Percentiles rank a stretch among this genome's conserved stretches.
Conservation (phyloP, 257 asterid species). For the Nicotiana benthamiana region DNA sequence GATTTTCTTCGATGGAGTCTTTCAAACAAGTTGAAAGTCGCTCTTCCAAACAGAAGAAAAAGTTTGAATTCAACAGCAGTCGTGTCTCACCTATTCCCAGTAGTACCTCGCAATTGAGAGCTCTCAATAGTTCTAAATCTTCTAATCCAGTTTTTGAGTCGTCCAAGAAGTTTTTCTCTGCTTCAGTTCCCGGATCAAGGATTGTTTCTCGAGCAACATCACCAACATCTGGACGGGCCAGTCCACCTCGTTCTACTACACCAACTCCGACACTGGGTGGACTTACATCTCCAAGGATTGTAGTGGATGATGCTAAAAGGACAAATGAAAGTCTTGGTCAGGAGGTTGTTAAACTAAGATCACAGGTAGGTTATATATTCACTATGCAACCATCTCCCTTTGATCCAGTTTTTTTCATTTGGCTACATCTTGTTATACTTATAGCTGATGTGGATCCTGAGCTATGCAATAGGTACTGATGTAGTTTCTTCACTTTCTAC, state of each 20-base stretch:
- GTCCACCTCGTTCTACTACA: conserved; percentile 98
- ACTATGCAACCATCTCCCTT: conserved; percentile 5
- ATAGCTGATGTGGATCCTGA: no score
- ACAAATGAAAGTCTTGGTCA: conserved; percentile 66
- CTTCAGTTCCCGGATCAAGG: conserved; percentile 97
- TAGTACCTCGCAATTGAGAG: conserved; percentile 81
- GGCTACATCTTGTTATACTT: not conserved
- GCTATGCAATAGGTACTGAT: no score
- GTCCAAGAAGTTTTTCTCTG: conserved; percentile 91
- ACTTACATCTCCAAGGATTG: conserved; percentile 74
- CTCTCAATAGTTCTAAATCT: conserved; percentile 66
- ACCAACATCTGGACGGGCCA: conserved; percentile 76
- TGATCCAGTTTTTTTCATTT: not conserved
- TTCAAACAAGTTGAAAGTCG: conserved; percentile 77
- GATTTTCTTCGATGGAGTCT: conserved; percentile 82
- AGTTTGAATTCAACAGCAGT: conserved; percentile 76
- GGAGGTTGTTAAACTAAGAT: conserved; percentile 72
- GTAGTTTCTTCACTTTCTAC: no score
- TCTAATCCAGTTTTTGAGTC: conserved; percentile 84
- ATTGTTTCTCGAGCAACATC: conserved; percentile 98
- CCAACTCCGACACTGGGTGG: conserved; percentile 97
- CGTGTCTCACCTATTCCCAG: conserved; percentile 93
- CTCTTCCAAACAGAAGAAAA: conserved; percentile 72
- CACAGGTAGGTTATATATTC: conserved; percentile 49
- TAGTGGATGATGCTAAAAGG: conserved; percentile 53